phyloP scores from a whole-genome alignment of 148 eudicot genomes.

The Vaccinium vitisidaea region DNA sequence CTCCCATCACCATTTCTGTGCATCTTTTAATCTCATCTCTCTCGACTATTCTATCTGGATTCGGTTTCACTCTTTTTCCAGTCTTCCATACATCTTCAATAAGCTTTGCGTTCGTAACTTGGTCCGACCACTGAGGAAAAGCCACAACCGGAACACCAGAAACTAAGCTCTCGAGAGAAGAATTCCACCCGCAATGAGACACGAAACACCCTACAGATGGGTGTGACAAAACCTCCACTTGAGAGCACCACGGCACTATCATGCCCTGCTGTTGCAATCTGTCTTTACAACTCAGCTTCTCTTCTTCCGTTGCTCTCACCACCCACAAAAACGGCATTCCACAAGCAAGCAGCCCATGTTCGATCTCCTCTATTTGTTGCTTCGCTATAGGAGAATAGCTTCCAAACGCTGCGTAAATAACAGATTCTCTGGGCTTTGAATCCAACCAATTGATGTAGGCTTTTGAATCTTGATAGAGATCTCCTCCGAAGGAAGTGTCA shows the following conservation, averaged over 20 bases:
- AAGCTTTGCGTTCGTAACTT: too few species aligned
- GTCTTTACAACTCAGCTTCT: slow-evolving; percentile 8
- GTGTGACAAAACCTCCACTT: slow-evolving; percentile 33
- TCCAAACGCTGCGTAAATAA: slow-evolving; percentile 53
- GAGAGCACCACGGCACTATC: slow-evolving; percentile 36
- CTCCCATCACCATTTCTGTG: background rate
- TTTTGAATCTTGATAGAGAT: slow-evolving; percentile 17
- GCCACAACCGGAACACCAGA: slow-evolving; percentile 21
- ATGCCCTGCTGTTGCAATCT: slow-evolving; percentile 23
- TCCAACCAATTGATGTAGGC: slow-evolving; percentile 41
- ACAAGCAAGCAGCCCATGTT: slow-evolving; percentile 24
- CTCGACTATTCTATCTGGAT: too few species aligned
- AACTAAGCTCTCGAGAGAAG: slow-evolving; percentile 31
- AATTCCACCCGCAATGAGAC: slow-evolving; percentile 40
- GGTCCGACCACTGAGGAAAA: slow-evolving; percentile 19
- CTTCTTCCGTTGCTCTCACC: slow-evolving; percentile 23
- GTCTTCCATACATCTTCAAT: too few species aligned
- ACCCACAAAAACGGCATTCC: slow-evolving; percentile 42
- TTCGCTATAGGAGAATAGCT: slow-evolving; percentile 23
- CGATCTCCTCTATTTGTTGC: slow-evolving; percentile 35
- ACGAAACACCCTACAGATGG: slow-evolving; percentile 27
- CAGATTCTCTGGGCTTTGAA: slow-evolving; percentile 27
- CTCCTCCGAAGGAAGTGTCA: background rate
- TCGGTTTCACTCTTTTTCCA: too few species aligned
- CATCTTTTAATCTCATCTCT: background rate